Evolutionary conservation across 208 protist species (phyloP).

Genomic region (Tetramitus jugosus): DNA sequence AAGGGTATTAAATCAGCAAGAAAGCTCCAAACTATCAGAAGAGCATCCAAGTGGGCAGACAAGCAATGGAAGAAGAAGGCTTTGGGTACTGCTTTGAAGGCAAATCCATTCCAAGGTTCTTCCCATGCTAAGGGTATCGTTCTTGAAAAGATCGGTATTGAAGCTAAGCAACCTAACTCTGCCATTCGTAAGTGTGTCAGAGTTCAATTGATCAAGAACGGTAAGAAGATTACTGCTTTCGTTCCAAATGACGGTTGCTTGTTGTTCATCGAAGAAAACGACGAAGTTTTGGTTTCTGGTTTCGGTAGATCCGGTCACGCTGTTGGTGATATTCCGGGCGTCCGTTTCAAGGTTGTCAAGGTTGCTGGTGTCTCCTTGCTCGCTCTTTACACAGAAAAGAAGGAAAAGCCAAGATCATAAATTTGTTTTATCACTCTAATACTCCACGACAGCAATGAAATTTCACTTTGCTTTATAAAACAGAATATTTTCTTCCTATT

Average conservation of each 20-base stretch:
- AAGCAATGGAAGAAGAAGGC: conserved; percentile 95
- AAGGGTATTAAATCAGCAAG: conserved; percentile 91
- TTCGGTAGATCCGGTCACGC: conserved; percentile 97
- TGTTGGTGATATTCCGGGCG: conserved; percentile 99
- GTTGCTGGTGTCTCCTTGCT: conserved; percentile 94
- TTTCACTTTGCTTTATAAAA: too few relatives aligned
- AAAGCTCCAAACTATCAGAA: conserved; percentile 85
- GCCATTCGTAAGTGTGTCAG: conserved; percentile 99
- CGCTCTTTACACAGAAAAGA: conserved; percentile 95
- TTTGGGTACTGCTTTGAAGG: conserved; percentile 86
- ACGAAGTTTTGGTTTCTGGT: conserved; percentile 97
- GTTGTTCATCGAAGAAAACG: conserved; percentile 98
- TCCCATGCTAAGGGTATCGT: conserved; percentile 99
- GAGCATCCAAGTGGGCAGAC: conserved; percentile 90
- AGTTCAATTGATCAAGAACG: conserved; percentile 99
- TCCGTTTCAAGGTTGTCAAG: conserved; percentile 98
- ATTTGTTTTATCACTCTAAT: too few relatives aligned
- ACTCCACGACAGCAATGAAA: too few relatives aligned
- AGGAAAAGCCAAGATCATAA: conserved; percentile 97
- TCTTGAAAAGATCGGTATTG: conserved; percentile 98
- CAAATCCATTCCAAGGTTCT: conserved; percentile 93
- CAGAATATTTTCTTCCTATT: too few relatives aligned
- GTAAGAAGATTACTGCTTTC: conserved; percentile 99
- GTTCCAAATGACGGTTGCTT: conserved; percentile 98
- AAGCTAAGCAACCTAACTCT: conserved; percentile 99